Evolutionary conservation across 2,329 filamentous ascomycete genomes (phyloP).

Genomic region (Leptosphaerulina australis): DNA sequence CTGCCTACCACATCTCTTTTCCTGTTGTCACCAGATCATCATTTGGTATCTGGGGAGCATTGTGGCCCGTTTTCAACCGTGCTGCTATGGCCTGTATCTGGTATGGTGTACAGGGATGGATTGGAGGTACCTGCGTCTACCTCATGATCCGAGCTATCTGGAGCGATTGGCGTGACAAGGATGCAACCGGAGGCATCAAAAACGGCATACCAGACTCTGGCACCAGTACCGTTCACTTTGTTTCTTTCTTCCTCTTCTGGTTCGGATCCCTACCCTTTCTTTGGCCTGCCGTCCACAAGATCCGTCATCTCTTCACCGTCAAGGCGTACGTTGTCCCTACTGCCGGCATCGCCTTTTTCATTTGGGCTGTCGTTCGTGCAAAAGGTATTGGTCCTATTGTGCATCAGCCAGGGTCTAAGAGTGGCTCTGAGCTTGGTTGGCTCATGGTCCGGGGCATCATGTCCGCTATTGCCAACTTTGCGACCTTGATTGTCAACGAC

Average conservation of each 20-base stretch:
- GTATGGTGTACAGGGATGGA: constrained; percentile 86
- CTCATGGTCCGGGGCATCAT: constrained; percentile 84
- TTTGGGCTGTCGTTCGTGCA: constrained; percentile 83
- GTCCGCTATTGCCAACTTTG: constrained; percentile 88
- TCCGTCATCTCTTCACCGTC: constrained; percentile 87
- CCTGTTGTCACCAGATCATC: constrained; percentile 78
- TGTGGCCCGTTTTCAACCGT: constrained; percentile 89
- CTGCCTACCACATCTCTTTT: constrained; percentile 87
- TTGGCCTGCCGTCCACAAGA: constrained; percentile 87
- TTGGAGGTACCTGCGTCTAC: constrained; percentile 80
- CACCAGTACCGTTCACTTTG: constrained; percentile 75
- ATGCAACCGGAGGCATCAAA: constrained; percentile 56
- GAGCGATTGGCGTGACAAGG: constrained; percentile 64
- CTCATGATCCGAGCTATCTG: constrained; percentile 89
- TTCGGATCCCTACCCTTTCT: constrained; percentile 78
- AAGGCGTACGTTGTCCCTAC: constrained; percentile 84
- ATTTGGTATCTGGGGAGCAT: constrained; percentile 86
- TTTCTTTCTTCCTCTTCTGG: constrained; percentile 90
- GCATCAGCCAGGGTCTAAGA: constrained; percentile 65
- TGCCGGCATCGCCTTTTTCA: constrained; percentile 84
- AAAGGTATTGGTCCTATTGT: constrained; percentile 85
- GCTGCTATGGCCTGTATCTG: constrained; percentile 87
- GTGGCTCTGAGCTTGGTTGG: constrained; percentile 78
- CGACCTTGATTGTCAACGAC: constrained; percentile 79
- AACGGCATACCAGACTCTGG: constrained; percentile 73